Percentiles rank a stretch among this genome's conserved stretches.
These are phyloP conservation scores for Alnus glutinosa DNA, from an alignment of 306 rosid species.

Conservation along the genomic window DNA sequence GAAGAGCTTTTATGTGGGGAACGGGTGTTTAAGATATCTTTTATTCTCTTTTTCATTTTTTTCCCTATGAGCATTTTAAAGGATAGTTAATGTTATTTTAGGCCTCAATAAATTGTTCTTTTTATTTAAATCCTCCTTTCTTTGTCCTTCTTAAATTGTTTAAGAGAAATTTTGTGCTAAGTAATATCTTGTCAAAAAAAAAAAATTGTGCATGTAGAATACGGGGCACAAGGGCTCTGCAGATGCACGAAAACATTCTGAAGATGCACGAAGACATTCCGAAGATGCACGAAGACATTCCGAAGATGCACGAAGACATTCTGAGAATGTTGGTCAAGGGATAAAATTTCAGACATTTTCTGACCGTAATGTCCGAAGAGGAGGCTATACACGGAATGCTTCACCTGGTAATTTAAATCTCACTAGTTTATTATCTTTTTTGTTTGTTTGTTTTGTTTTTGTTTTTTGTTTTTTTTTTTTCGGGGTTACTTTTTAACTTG, in stretches of 20 bases:
- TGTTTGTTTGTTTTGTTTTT: no score
- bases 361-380: slow-evolving; percentile 63
- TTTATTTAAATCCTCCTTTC: not conserved
- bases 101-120: not conserved
- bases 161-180: not conserved
- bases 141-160: not conserved
- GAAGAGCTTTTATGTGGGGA: not conserved
- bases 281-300: slow-evolving; percentile 39
- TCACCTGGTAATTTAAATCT: slow-evolving; percentile 51
- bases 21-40: not conserved
- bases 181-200: slow-evolving; percentile 7
- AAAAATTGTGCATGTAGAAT: slow-evolving; percentile 42
- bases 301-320: slow-evolving; percentile 55
- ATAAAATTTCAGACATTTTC: slow-evolving; percentile 44
- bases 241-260: slow-evolving; percentile 52
- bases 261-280: slow-evolving; percentile 31
- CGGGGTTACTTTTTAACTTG: not conserved
- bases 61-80: not conserved
- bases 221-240: slow-evolving; percentile 42
- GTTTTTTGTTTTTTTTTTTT: not conserved
- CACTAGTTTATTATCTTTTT: not conserved
- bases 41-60: not conserved
- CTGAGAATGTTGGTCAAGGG: slow-evolving; percentile 62
- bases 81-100: not conserved
- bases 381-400: slow-evolving; percentile 58